Percentiles rank a stretch among this genome's conserved stretches.
These are phyloP conservation scores for Metarhizium sp. DNA, from an alignment of 2,329 filamentous ascomycete genomes.

Conservation along the genomic window DNA sequence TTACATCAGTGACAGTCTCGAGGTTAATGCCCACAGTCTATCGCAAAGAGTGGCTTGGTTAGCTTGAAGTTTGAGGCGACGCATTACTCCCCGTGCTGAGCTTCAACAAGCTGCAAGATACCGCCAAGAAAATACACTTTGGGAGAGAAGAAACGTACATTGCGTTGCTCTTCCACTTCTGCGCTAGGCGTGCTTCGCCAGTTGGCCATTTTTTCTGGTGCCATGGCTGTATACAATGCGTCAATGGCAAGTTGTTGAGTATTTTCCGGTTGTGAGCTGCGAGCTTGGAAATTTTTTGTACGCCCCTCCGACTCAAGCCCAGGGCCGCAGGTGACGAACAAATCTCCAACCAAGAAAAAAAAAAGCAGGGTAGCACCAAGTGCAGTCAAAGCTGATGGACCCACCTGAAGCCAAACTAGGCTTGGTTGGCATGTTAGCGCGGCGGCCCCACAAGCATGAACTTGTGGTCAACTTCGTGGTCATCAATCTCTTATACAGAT, in stretches of 20 bases:
- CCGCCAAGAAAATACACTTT: not conserved
- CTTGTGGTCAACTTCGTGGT: too few relatives aligned
- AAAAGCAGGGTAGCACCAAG: too few relatives aligned
- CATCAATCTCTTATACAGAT: too few relatives aligned
- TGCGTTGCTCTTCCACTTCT: slow-evolving; percentile 53
- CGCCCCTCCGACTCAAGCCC: slow-evolving; percentile 3
- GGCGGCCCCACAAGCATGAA: too few relatives aligned
- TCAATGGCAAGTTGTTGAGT: not conserved
- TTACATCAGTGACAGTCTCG: slow-evolving; percentile 84
- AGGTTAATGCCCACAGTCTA: slow-evolving; percentile 79
- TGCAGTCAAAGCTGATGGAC: too few relatives aligned
- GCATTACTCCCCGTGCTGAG: not conserved
- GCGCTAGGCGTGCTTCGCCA: slow-evolving; percentile 32
- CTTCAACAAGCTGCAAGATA: not conserved
- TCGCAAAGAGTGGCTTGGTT: slow-evolving; percentile 4
- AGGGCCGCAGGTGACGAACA: too few relatives aligned
- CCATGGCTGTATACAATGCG: slow-evolving; percentile 16
- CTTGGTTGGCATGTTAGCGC: too few relatives aligned
- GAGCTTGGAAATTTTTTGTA: slow-evolving; percentile 3
- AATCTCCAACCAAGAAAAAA: too few relatives aligned
- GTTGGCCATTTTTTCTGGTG: slow-evolving; percentile 22
- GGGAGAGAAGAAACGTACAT: slow-evolving; percentile 30
- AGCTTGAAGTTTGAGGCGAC: slow-evolving; percentile 1
- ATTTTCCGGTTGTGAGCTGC: not conserved
- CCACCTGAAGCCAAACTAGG: too few relatives aligned